These are phyloP conservation scores for Arachnomyces sp. DNA, from an alignment of 2,329 filamentous ascomycete species.

Conservation along the genomic window DNA sequence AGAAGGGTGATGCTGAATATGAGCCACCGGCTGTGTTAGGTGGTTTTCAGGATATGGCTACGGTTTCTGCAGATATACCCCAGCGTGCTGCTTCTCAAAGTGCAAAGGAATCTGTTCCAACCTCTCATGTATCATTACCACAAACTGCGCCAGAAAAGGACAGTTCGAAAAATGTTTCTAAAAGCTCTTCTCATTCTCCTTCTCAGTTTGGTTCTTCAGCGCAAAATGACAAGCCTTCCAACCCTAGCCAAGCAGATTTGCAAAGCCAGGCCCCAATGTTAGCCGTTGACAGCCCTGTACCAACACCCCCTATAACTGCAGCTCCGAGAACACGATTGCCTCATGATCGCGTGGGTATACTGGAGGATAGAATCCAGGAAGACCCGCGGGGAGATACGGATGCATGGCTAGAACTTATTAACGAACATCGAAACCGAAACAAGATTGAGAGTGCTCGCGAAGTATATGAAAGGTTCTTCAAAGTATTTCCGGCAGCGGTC, in stretches of 20 bases:
- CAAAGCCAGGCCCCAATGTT: conserved; percentile 16
- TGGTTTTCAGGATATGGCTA: conserved; percentile 42
- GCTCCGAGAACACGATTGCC: conserved; percentile 51
- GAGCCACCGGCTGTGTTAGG: conserved; percentile 48
- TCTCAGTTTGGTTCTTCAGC: conserved; percentile 38
- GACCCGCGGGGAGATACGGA: conserved; percentile 89
- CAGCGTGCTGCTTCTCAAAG: conserved; percentile 50
- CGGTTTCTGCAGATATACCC: conserved; percentile 42
- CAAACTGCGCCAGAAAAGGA: conserved; percentile 46
- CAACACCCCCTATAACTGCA: conserved; percentile 37
- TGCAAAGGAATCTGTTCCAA: conserved; percentile 48
- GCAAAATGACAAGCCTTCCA: conserved; percentile 33
- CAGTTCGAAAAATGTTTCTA: conserved; percentile 41
- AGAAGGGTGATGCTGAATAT: conserved; percentile 39
- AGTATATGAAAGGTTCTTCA: conserved; percentile 78
- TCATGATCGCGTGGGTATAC: conserved; percentile 66
- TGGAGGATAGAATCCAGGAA: conserved; percentile 86
- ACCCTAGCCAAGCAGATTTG: conserved; percentile 24
- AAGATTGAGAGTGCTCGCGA: conserved; percentile 73
- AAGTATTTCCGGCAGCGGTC: conserved; percentile 84
- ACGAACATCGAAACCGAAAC: conserved; percentile 72
- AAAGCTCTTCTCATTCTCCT: conserved; percentile 42
- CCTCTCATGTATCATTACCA: conserved; percentile 55
- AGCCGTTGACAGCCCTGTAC: conserved; percentile 30
- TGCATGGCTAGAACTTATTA: conserved; percentile 82